Evolutionary conservation across 2,329 filamentous ascomycete species (phyloP).

Genomic region (Colletotrichum paranaense): DNA sequence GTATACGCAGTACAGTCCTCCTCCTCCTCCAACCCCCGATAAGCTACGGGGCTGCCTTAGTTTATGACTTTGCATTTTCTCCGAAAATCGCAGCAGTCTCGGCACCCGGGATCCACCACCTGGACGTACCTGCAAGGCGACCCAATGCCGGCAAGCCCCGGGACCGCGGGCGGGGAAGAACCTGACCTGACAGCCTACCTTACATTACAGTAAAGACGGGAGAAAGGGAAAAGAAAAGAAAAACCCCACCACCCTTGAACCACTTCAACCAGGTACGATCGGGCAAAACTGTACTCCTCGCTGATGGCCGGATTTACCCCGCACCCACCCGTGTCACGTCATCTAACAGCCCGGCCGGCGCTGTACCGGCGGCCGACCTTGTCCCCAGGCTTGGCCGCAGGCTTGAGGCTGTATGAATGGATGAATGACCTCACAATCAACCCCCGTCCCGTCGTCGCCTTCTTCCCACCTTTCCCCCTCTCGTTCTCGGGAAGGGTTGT

Average conservation of each 20-base stretch:
- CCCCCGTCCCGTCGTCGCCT: not conserved
- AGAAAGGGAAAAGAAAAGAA: not conserved
- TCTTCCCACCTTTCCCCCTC: not conserved
- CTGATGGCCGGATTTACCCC: not conserved
- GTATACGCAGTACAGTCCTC: no score
- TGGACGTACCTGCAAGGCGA: not conserved
- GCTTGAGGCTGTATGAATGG: no score
- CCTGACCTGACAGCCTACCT: no score
- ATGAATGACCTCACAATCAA: conserved; percentile 16
- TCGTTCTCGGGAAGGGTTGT: conserved; percentile 27
- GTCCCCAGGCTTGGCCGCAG: not conserved
- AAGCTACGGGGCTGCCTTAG: conserved; percentile 2
- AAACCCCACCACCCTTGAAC: not conserved
- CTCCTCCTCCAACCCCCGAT: not conserved
- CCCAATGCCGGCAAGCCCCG: not conserved
- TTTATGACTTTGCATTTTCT: not conserved
- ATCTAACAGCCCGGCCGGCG: not conserved
- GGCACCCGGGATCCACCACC: not conserved
- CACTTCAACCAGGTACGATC: conserved; percentile 9
- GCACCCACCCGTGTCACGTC: not conserved
- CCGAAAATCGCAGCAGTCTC: not conserved
- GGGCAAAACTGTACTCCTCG: not conserved
- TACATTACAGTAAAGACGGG: not conserved
- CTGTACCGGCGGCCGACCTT: not conserved
- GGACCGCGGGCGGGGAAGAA: not conserved